Evolutionary conservation across 495 filamentous ascomycete species (phyloP), one percentile per base, ranked within the genome.

Genomic region (Delitschia confertaspora): DNA sequence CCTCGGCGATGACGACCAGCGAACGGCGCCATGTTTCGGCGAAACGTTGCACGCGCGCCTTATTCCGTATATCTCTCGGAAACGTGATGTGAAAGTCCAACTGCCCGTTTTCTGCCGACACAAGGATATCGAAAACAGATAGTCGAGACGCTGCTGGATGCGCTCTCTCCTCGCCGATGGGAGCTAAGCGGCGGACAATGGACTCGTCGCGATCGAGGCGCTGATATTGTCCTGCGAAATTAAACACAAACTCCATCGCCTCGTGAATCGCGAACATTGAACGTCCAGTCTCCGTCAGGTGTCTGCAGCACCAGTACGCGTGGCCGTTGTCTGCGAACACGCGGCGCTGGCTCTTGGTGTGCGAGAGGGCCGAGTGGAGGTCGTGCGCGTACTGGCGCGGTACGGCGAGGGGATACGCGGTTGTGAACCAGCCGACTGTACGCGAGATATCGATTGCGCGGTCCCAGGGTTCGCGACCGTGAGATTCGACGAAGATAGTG

Each of bases 81-180:
- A n/a, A n/a, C n/a, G n/a, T n/a, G n/a, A n/a, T n/a, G n/a, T n/a
- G n/a, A n/a, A n/a, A n/a, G n/a, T n/a, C n/a, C n/a, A n/a, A n/a
- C n/a, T n/a, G n/a, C n/a, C n/a, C n/a, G n/a, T n/a, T n/a, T n/a
- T n/a, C n/a, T n/a, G n/a, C n/a, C n/a, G n/a, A n/a, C n/a, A n/a
- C n/a, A n/a, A n/a, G n/a, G 24, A 42, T 42, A 9, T 42, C 39
- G 14, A 42, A 42, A 33, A 42, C 25, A 3, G 26, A 24, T 3
- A 42, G 21, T 3, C 39, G 24, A 42, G 39, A 27, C 2, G 39
- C 13, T 23, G 33, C 70, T 60, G 37, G 6, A 30, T 30, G 8
- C 8, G 20, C 16, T 31, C 13, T 10, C 24, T 27, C 3, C 30
- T 19, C 4, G 30, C 39, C 19, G 26, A 8, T 8, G 26, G 16